Conservation (phyloP, 345 rosid genomes). For the Cardamine chenopodiifolia region DNA sequence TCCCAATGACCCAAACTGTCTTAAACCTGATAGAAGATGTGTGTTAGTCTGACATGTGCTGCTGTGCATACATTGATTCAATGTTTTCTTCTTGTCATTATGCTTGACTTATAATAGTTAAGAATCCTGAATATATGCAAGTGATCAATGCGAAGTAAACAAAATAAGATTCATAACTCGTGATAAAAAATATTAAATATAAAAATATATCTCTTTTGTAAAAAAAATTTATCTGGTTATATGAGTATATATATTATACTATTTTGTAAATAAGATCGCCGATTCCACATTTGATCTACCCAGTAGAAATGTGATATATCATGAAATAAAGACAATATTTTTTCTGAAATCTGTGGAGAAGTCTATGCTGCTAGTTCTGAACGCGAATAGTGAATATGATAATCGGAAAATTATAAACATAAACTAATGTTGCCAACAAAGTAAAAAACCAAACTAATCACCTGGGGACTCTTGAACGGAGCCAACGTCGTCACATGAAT, state of each 20-base stretch:
- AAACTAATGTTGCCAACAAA: not conserved
- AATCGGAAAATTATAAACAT: not conserved
- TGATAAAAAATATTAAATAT: too few relatives aligned
- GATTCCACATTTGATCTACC: not conserved
- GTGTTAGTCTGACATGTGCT: constrained; percentile 31
- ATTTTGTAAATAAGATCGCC: not conserved
- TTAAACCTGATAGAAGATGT: not conserved
- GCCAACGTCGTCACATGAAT: constrained; percentile 2
- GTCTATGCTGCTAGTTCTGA: not conserved
- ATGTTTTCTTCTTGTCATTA: constrained; percentile 17
- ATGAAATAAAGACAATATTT: too few relatives aligned
- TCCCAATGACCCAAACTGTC: constrained; percentile 12
- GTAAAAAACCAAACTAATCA: not conserved
- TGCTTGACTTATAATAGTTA: not conserved
- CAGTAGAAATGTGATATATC: not conserved
- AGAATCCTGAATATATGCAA: constrained; percentile 16
- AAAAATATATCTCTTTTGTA: too few relatives aligned
- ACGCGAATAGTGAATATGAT: not conserved
- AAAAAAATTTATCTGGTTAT: too few relatives aligned
- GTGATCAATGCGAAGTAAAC: not conserved
- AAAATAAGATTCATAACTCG: not conserved
- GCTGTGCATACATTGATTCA: not conserved
- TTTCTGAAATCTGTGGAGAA: not conserved
- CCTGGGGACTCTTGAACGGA: not conserved
- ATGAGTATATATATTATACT: not conserved